Evolutionary conservation across 768 basidiomycete species (phyloP), one percentile per base, ranked within the genome.

Genomic region (Auricularia cornea): DNA sequence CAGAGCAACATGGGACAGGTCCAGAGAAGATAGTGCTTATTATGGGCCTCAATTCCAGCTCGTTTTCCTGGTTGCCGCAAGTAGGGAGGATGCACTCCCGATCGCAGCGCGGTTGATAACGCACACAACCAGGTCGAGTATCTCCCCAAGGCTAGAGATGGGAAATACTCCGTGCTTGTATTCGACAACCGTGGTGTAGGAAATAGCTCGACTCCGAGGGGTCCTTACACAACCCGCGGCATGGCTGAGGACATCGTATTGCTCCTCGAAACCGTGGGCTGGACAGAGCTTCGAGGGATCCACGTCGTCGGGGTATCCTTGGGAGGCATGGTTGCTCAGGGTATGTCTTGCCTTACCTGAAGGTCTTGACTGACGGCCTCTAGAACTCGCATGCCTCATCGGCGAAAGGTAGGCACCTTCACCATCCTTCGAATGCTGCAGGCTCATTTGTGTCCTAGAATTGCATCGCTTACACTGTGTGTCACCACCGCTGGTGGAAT

Each of bases 171-270:
- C 1, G 75, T 83, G 14, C 77, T 93, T 2, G 88, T 90, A 3
- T 92, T 93, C 70, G 92, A 93, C 73, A 92, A 94, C 71, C 81
- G 92, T 38, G 92, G 92, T 1, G 89, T 89, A 5, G 92, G 92
- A 6, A 82, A 90, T 71, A 89, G 87, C 32, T 83, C 79, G 3
- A 78, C 83, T 48, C 90, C 90, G 0, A 73, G 77, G 52, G 92
- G 90, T 1, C 89, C 90, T 1, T 93, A 92, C 74, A 81, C 87
- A 33, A 89, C 90, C 16, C 80, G 79, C 60, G 85, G 78, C 2
- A 92, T 93, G 91, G 91, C 92, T 2, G 82, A 87, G 63, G 92
- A 94, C 65, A 77, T 78, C 4, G 73, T 91, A 31, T 81, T 78
- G 12, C 78, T 92, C 3, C 77, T 94, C 3, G 81, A 93, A 67